Conservation (phyloP, 305 asterid species). For the Striga hermonthica region DNA sequence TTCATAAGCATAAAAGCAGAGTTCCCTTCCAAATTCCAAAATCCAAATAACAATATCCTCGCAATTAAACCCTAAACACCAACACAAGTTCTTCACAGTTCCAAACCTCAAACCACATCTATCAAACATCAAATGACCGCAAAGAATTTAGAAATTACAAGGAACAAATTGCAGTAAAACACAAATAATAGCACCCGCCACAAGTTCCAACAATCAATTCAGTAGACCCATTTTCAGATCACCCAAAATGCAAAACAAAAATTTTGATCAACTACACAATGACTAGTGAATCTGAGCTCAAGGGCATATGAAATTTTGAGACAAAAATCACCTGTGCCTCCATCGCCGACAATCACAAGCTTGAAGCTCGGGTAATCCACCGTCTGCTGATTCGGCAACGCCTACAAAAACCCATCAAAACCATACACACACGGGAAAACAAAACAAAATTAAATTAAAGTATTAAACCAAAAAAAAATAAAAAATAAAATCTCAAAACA, state of each 20-base stretch:
- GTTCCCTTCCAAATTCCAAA: not conserved
- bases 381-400: slow-evolving; percentile 69
- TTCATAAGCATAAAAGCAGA: not conserved
- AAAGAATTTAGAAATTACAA: not conserved
- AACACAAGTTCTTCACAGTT: not conserved
- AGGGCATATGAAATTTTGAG: not conserved
- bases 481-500: too few relatives aligned
- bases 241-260: not conserved
- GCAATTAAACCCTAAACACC: not conserved
- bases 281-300: too few relatives aligned
- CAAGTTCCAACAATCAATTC: not conserved
- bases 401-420: slow-evolving; percentile 31
- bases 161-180: not conserved
- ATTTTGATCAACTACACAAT: not conserved
- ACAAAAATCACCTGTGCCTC: slow-evolving; percentile 55
- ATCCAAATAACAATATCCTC: not conserved
- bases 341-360: slow-evolving; percentile 78
- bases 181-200: not conserved
- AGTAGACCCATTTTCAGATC: not conserved
- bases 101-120: not conserved
- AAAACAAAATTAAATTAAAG: slow-evolving; percentile 15
- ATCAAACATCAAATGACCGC: not conserved
- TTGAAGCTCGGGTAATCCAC: slow-evolving; percentile 78
- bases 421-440: too few relatives aligned
- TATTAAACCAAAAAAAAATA: too few relatives aligned